A percentile compares a stretch with the other conserved stretches of the same genome.
Evolutionary conservation across 345 rosid genomes (phyloP).

Genomic region (Eucalyptus marginata): DNA sequence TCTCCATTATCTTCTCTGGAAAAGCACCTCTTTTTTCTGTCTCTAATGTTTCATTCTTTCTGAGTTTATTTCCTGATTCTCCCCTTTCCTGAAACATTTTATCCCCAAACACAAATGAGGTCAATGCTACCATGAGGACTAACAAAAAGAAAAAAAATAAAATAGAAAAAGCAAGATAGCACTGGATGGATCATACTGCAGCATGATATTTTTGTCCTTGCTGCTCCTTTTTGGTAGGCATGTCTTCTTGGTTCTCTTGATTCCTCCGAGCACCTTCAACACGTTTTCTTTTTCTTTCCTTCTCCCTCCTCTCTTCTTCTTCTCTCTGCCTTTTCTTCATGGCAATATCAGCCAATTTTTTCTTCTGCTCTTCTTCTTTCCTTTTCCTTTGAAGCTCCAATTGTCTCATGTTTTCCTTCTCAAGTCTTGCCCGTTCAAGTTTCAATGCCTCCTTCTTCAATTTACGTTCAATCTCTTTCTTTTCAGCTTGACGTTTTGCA

Average conservation of each 20-base stretch:
- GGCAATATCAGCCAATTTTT: slow-evolving; percentile 66
- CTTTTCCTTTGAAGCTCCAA: slow-evolving; percentile 56
- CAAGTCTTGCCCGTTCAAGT: slow-evolving; percentile 65
- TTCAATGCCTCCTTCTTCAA: slow-evolving; percentile 76
- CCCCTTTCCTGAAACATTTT: slow-evolving; percentile 14
- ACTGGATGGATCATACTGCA: slow-evolving; percentile 14
- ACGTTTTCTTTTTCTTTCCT: slow-evolving; percentile 62
- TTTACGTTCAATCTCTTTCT: slow-evolving; percentile 79
- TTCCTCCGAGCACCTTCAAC: slow-evolving; percentile 47
- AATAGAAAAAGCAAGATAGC: neutral
- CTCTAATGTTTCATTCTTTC: slow-evolving; percentile 12
- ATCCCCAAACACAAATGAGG: slow-evolving; percentile 13
- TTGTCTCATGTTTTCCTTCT: slow-evolving; percentile 54
- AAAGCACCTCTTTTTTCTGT: neutral
- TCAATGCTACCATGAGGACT: neutral
- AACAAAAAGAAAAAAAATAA: neutral
- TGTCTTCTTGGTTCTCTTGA: slow-evolving; percentile 32
- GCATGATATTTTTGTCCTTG: slow-evolving; percentile 30
- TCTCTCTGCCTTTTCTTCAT: slow-evolving; percentile 62
- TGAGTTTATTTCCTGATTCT: slow-evolving; percentile 10
- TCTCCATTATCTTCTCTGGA: slow-evolving; percentile 7
- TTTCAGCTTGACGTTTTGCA: slow-evolving; percentile 68
- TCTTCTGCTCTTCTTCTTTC: slow-evolving; percentile 75
- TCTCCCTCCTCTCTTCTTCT: slow-evolving; percentile 62
- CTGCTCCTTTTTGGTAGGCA: slow-evolving; percentile 29